Base-by-base conservation (phyloP, 2,329 filamentous ascomycete genomes). In the Aspergillus cejpii region DNA sequence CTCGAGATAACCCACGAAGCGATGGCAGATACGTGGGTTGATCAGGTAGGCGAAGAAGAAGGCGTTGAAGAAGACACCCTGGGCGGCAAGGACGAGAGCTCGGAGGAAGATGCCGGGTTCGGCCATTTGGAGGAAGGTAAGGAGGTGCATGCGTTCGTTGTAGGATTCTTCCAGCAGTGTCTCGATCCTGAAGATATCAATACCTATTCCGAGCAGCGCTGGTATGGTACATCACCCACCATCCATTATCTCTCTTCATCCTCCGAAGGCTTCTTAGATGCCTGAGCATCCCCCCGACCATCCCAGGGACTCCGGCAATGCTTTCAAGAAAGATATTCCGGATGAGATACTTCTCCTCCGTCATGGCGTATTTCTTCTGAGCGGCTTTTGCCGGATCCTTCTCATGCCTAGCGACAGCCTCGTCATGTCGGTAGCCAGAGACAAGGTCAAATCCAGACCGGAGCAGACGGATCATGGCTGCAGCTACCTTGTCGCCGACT, bases 1-100 rank as follows among this genome's bases (percentile, higher is more conserved):
- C 68, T 98, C 92, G 10, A 98, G 80, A 58, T 97, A 97, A 1
- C 90, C 92, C 42, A 97, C 90, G 66, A 98, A 97, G 36, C 92
- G 84, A 67, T 98, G 92, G 60, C 87, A 91, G 51, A 87, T 91
- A 49, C 83, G 81, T 5, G 92, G 91, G 1, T 84, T 88, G 48
- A 95, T 61, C 26, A 97, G 81, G 69, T 97, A 97, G 38, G 84
- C 78, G 50, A 95, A 48, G 75, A 97, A 96, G 64, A 97, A 80
- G 53, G 81, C 79, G 70, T 97, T 98, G 78, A 94, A 96, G 75
- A 94, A 97, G 57, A 97, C 87, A 28, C 91, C 91, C 66, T 97
- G 91, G 0, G 91, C 90, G 10, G 83, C 88, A 33, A 97, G 78
- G 44, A 97, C 88, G 80, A 95, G 86, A 44, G 87, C 66, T 52